phyloP scores from a whole-genome alignment of 2,329 filamentous ascomycete species.

The Botryosphaeria dothidea region DNA sequence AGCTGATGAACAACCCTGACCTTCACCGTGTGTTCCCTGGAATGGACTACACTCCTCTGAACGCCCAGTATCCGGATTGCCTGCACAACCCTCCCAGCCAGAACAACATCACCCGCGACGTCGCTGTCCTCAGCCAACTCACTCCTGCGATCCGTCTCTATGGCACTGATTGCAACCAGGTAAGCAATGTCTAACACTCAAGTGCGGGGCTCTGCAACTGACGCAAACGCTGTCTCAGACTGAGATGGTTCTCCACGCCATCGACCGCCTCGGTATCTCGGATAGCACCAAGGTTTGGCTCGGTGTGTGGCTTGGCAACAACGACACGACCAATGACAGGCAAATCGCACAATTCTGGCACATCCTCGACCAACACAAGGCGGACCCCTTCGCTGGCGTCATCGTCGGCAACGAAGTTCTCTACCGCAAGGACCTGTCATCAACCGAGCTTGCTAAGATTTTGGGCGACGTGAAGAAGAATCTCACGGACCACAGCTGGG shows the following conservation, averaged over 20 bases:
- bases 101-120: constrained; percentile 90
- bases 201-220: background rate
- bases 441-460: constrained; percentile 62
- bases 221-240: constrained; percentile 47
- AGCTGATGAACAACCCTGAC: constrained; percentile 74
- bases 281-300: constrained; percentile 82
- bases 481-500: constrained; percentile 60
- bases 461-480: constrained; percentile 71
- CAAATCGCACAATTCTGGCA: constrained; percentile 84
- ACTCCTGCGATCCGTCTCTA: constrained; percentile 88
- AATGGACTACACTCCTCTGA: constrained; percentile 92
- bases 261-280: constrained; percentile 71
- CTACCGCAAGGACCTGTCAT: constrained; percentile 66
- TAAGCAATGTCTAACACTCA: background rate
- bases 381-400: constrained; percentile 59
- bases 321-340: constrained; percentile 78
- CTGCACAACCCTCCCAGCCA: constrained; percentile 76
- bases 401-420: constrained; percentile 67
- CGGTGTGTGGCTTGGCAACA: constrained; percentile 87
- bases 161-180: constrained; percentile 93
- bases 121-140: constrained; percentile 86
- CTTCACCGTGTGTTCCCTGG: constrained; percentile 94
- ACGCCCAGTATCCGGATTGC: constrained; percentile 87
- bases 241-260: constrained; percentile 84
- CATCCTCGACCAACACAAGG: constrained; percentile 70